Evolutionary conservation across 768 basidiomycete genomes (phyloP), one percentile per base, ranked within the genome.

Genomic region (Daedaleopsis sinensis): DNA sequence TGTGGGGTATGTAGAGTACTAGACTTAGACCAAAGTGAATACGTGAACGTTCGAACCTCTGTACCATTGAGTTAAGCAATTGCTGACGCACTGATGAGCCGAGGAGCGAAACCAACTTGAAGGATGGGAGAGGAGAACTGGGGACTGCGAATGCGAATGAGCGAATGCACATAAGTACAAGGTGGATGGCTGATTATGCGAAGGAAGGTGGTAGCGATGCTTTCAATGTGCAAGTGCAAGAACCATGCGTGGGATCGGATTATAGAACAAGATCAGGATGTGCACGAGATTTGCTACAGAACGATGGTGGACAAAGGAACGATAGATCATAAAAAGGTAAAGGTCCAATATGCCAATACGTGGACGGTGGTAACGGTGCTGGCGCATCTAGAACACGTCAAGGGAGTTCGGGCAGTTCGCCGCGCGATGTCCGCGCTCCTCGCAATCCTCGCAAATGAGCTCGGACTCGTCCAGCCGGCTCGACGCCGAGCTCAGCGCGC

Each of bases 391-490:
- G 76, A 95, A 96, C 59, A 95, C 90, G 75, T 96, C 94, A 73
- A 88, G 74, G 12, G 92, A 93, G 72, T 93, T 86, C 43, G 93
- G 92, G 70, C 94, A 96, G 62, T 93, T 84, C 38, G 82, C 82
- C 6, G 93, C 84, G 39, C 79, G 69, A 72, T 95, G 93, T 9
- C 92, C 93, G 54, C 83, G 80, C 59, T 84, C 84, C 77, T 94
- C 94, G 70, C 94, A 95, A 65, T 95, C 93, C 55, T 88, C 89
- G 71, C 94, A 95, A 69, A 84, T 90, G 43, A 84, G 67, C 55
- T 81, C 82, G 18, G 71, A 71, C 16, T 63, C 32, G 52, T 66
- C 67, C 19, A 58, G 48, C 27, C 55, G 37, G 23, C 44, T 13
- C 35, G 42, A 37, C 32, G 54, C 12, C 65, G 60, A 56, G 58